A percentile compares a stretch with the other conserved stretches of the same genome.
Evolutionary conservation across 108 stramenopile species (phyloP).

Genomic region (Nitzschia palea): DNA sequence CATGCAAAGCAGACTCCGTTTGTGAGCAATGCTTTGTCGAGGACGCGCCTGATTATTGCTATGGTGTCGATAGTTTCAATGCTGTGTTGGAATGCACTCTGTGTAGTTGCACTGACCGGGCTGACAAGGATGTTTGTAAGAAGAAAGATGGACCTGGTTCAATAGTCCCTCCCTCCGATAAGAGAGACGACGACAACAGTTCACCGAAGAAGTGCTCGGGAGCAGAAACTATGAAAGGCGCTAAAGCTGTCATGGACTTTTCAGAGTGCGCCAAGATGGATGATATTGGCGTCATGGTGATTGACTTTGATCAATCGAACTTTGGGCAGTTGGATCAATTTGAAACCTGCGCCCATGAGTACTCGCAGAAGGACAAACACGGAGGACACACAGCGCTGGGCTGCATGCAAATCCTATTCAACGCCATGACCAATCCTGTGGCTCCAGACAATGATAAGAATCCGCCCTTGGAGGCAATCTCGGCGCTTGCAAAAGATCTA

Average conservation of each 20-base stretch:
- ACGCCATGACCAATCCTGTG: constrained; percentile 56
- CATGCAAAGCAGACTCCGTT: constrained; percentile 52
- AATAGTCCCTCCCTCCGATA: constrained; percentile 14
- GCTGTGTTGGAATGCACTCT: constrained; percentile 79
- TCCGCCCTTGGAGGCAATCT: constrained; percentile 57
- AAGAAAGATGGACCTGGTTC: constrained; percentile 41
- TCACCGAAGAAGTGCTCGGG: constrained; percentile 48
- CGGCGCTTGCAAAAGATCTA: constrained; percentile 60
- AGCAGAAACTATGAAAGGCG: constrained; percentile 61
- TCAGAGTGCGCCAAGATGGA: constrained; percentile 67
- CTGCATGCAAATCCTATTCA: constrained; percentile 81
- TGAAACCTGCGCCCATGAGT: constrained; percentile 84
- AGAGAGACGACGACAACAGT: constrained; percentile 26
- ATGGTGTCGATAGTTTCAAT: constrained; percentile 39
- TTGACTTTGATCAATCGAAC: constrained; percentile 85
- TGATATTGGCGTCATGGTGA: constrained; percentile 63
- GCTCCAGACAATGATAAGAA: constrained; percentile 45
- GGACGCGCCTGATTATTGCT: constrained; percentile 39
- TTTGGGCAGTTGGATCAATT: constrained; percentile 87
- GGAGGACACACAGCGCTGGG: constrained; percentile 76
- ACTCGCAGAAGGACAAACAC: constrained; percentile 49
- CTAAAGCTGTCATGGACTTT: constrained; percentile 63
- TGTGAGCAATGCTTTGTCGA: constrained; percentile 59
- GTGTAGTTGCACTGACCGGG: constrained; percentile 71
- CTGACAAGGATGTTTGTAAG: constrained; percentile 44